Percentiles rank a stretch among this genome's conserved stretches.
phyloP scores from a whole-genome alignment of 805 yeast species.

The Torulaspora indica region DNA sequence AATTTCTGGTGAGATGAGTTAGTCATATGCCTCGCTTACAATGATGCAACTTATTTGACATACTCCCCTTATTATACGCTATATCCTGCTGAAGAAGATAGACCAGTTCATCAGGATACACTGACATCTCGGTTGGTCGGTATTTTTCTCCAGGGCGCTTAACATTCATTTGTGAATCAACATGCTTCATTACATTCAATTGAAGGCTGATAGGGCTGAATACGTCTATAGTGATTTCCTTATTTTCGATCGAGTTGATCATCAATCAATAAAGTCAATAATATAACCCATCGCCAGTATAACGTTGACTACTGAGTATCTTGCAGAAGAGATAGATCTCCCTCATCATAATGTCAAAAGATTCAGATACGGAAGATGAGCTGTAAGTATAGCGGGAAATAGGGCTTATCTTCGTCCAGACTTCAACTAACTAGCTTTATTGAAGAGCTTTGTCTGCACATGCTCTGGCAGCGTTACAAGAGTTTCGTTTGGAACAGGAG shows the following conservation, averaged over 20 bases:
- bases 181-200: not conserved
- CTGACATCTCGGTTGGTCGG: constrained; percentile 1
- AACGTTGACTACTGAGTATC: not conserved
- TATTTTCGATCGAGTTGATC: not conserved
- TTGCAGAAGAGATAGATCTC: not conserved
- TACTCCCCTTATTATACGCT: constrained; percentile 34
- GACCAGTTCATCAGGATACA: constrained; percentile 34
- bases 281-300: not conserved
- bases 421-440: not conserved
- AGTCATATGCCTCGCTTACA: not conserved
- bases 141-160: not conserved
- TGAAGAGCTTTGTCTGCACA: constrained; percentile 40
- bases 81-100: constrained; percentile 26
- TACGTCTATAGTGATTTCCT: not conserved
- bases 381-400: constrained; percentile 15
- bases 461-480: constrained; percentile 52
- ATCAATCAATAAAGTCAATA: not conserved
- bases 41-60: constrained; percentile 4
- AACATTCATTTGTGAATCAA: not conserved
- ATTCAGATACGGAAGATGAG: constrained; percentile 28
- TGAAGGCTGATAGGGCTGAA: not conserved
- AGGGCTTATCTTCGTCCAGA: not conserved
- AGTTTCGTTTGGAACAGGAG: constrained; percentile 62
- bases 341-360: constrained; percentile 12
- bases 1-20: constrained; percentile 11